Evolutionary conservation across 2,329 filamentous ascomycete species (phyloP), one percentile per base, ranked within the genome.

Genomic region (Colletotrichum sp.): DNA sequence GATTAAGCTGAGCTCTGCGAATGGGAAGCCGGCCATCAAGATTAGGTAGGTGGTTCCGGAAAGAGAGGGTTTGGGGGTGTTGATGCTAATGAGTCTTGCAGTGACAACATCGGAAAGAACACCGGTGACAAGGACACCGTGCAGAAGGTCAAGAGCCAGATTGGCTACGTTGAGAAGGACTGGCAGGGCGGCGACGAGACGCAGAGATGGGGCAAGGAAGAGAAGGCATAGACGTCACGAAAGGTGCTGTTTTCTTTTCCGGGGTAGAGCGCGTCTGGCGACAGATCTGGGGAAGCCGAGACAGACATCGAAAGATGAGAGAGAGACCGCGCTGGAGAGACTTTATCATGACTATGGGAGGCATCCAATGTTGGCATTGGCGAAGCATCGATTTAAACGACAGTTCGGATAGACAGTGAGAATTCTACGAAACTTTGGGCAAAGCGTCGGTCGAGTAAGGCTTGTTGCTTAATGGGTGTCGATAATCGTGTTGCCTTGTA

Each of bases 1-100:
- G 79, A 98, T 99, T 86, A 99, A 99, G 87, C 90, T 99, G 76
- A 95, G 95, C 77, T 96, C 95, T 12, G 97, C 96, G 0, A 92
- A 89, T 16, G 96, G 96, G 8, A 91, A 93, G 63, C 92, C 94
- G 0, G 96, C 97, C 4, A 92, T 99, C 82, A 99, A 99, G 88
- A 95, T 99, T 79, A 98, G 86, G 87, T 86, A n/a, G n/a, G n/a
- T n/a, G n/a, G n/a, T n/a, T n/a, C n/a, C n/a, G n/a, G n/a, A n/a
- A n/a, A n/a, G n/a, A n/a, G n/a, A n/a, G n/a, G n/a, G n/a, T n/a
- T n/a, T n/a, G n/a, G n/a, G n/a, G n/a, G n/a, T n/a, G n/a, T n/a
- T n/a, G n/a, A n/a, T 63, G 36, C 77, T 78, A 68, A 80, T 34
- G 18, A 2, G 8, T 64, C 26, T 16, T 5, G 15, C 63, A 91